Evolutionary conservation across 2,329 filamentous ascomycete genomes (phyloP), one percentile per base, ranked within the genome.

Genomic region (Neonectria hederae): DNA sequence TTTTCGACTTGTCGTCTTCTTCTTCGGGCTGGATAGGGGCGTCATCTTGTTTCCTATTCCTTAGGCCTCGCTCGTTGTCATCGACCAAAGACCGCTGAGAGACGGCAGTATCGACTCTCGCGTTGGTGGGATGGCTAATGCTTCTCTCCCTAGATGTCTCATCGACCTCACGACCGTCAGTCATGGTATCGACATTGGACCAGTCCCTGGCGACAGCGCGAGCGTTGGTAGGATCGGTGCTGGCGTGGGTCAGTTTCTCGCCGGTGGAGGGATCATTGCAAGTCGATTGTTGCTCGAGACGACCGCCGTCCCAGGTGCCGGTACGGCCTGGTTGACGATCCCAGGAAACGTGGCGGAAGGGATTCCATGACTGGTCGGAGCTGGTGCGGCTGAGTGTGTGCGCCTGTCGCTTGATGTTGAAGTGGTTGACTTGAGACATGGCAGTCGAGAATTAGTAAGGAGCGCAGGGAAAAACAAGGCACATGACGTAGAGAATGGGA

Each of bases 391-490:
- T 81, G 46, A 83, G 71, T 22, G 67, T 76, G 63, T 82, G 81
- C 63, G 83, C 83, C 62, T 77, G 74, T 63, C 79, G 78, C 76
- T 81, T 85, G 66, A 82, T 79, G 56, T 75, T 76, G 69, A 78
- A 82, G 45, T 78, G 75, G 68, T 85, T 85, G 78, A 83, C 83
- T 85, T 75, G 55, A 52, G 61, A 35, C 61, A 63, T 62, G 58
- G 40, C 26, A 52, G 24, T 22, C 45, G 43, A 58, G 3, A 5
- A 28, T 52, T 28, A 59, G 57, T n/a, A 28, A 14, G 14, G 10
- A 21, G 19, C 26, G 19, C 43, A n/a, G n/a, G n/a, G 28, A 10
- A 51, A 30, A 30, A 9, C 24, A n/a, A 10, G n/a, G 46, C 24
- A 26, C 46, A 30, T 42, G 24, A 30, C 48, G 19, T 51, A 19